phyloP scores from a whole-genome alignment of 345 rosid genomes.

The Bretschneidera sinensis region DNA sequence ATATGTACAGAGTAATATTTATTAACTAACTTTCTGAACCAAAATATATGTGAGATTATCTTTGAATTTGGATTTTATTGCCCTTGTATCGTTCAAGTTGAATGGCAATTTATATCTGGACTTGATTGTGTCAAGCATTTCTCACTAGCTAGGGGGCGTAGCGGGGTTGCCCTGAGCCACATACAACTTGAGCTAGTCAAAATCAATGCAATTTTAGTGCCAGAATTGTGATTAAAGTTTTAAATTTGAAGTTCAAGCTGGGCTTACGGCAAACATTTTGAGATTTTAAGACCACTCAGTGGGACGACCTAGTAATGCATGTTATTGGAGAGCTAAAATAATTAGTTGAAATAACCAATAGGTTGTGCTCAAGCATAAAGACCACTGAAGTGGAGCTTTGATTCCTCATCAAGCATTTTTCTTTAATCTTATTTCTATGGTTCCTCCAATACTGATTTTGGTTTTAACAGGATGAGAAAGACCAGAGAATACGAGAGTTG shows the following conservation, averaged over 20 bases:
- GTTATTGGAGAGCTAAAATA: not conserved
- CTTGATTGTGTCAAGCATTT: conserved; percentile 2
- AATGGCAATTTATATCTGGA: not conserved
- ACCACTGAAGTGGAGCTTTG: too few relatives aligned
- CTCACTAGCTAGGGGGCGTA: not conserved
- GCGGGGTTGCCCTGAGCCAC: not conserved
- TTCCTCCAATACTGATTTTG: conserved; percentile 1
- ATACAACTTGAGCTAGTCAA: not conserved
- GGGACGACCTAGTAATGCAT: not conserved
- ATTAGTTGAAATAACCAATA: too few relatives aligned
- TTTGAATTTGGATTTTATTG: not conserved
- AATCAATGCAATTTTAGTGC: too few relatives aligned
- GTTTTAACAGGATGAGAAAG: conserved; percentile 42
- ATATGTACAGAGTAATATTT: not conserved
- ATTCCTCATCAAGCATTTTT: not conserved
- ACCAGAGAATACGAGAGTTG: conserved; percentile 38
- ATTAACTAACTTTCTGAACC: not conserved
- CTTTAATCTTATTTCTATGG: not conserved
- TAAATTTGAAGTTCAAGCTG: not conserved
- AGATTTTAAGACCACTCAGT: not conserved
- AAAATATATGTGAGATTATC: not conserved
- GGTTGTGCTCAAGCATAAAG: not conserved
- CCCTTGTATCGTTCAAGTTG: not conserved
- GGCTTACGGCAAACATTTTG: not conserved
- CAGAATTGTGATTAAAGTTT: not conserved